Evolutionary conservation across 2,329 filamentous ascomycete genomes (phyloP), one percentile per base, ranked within the genome.

Genomic region (Pestalotiopsis sp.): DNA sequence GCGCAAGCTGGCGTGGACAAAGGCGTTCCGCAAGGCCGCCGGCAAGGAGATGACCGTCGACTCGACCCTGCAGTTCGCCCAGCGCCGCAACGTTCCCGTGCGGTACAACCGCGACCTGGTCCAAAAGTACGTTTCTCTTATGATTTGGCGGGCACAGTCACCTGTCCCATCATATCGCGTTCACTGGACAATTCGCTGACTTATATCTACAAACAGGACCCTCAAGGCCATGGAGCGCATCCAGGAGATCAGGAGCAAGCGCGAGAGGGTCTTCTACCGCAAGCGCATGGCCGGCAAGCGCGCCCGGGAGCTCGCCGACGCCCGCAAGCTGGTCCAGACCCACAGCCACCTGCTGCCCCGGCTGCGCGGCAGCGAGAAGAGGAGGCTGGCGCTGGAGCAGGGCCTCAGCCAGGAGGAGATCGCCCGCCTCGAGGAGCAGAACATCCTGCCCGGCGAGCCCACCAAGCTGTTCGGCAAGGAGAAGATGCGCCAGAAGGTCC

Each of bases 1-100:
- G 45, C 91, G 95, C 80, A 97, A 98, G 83, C 89, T 98, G 76
- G 96, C 94, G 83, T 98, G 95, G 96, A 98, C 95, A 71, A 97
- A 98, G 87, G 91, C 94, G 66, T 95, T 95, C 88, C 92, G 94
- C 78, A 92, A 91, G 79, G 89, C 92, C 20, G 91, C 92, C 69
- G 94, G 94, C 84, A 97, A 94, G 85, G 87, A 90, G 79, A 90
- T 97, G 94, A 93, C 93, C 68, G 95, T 98, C 82, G 96, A 99
- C 87, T 92, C 90, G 77, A 97, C 95, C 39, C 91, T 99, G 70
- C 92, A 94, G 78, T 97, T 98, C 84, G 57, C 41, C 20, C 93
- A 94, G 74, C 92, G 94, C 79, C 93, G 96, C 85, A 98, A 99
- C 86, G 90, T 97, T 39, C 96, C 96, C 73, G 90, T 97, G 71